A percentile compares a stretch with the other conserved stretches of the same genome.
phyloP scores from a whole-genome alignment of 1,284 basidiomycete genomes.

The Sparassis latifolia region DNA sequence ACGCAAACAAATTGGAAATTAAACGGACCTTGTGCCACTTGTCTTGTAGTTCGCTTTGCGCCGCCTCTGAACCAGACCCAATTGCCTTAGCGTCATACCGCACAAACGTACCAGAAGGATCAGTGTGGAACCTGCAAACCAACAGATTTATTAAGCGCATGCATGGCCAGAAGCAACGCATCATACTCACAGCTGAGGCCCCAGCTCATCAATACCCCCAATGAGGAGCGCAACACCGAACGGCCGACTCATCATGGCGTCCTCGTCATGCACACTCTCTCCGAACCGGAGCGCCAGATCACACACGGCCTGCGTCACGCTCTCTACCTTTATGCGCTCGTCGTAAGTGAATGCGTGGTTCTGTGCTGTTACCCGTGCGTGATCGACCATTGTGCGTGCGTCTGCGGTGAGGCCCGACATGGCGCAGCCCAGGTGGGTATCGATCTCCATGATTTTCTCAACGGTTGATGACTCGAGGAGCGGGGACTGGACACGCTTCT shows the following conservation, averaged over 20 bases:
- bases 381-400: constrained; percentile 99
- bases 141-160: background rate
- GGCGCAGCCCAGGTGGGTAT: constrained; percentile 92
- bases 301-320: constrained; percentile 95
- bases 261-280: constrained; percentile 98
- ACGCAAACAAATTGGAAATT: background rate
- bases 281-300: constrained; percentile 97
- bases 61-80: constrained; percentile 96
- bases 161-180: background rate
- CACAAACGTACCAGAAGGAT: constrained; percentile 98
- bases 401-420: constrained; percentile 99
- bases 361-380: constrained; percentile 94
- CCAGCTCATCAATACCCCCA: constrained; percentile 93
- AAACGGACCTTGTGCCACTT: constrained; percentile 87
- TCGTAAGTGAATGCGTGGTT: constrained; percentile 98
- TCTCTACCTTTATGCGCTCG: constrained; percentile 95
- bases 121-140: constrained; percentile 80
- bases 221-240: constrained; percentile 98
- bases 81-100: constrained; percentile 98
- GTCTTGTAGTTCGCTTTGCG: constrained; percentile 95
- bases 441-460: constrained; percentile 99
- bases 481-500: constrained; percentile 97
- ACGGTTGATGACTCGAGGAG: constrained; percentile 94
- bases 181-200: constrained; percentile 80
- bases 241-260: constrained; percentile 98